These are phyloP conservation scores for Halenospora varia DNA, from an alignment of 495 filamentous ascomycete species.

Conservation along the genomic window DNA sequence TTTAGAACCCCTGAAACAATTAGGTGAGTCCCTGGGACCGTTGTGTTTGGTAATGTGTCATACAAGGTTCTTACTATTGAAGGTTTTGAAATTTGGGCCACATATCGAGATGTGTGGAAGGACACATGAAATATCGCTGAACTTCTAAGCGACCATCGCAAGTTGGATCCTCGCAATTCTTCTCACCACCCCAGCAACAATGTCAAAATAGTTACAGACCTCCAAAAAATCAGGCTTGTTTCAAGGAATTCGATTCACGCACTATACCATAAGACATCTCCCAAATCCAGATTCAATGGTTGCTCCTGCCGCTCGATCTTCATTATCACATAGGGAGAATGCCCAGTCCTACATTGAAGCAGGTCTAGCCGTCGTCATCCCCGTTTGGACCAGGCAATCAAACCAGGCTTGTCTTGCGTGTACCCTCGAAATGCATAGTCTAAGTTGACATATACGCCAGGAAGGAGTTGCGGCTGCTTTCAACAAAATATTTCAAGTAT, in stretches of 20 bases:
- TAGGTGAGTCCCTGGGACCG: constrained; percentile 12
- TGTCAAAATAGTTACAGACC: not conserved
- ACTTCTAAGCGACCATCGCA: not conserved
- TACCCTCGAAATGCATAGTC: too few relatives aligned
- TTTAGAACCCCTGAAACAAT: constrained; percentile 1
- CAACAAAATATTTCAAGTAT: not conserved
- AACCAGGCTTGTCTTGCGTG: too few relatives aligned
- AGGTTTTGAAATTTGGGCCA: constrained; percentile 38
- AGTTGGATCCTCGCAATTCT: not conserved
- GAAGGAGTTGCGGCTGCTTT: not conserved
- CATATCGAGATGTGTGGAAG: constrained; percentile 38
- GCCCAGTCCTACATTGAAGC: too few relatives aligned
- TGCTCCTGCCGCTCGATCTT: too few relatives aligned
- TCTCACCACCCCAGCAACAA: not conserved
- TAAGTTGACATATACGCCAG: too few relatives aligned
- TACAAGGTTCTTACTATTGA: constrained; percentile 4
- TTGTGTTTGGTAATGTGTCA: not conserved
- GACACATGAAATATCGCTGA: constrained; percentile 11
- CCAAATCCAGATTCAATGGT: too few relatives aligned
- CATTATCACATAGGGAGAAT: too few relatives aligned
- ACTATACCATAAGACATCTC: too few relatives aligned
- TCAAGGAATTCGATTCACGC: too few relatives aligned
- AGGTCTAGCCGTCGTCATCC: too few relatives aligned
- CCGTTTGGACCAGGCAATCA: too few relatives aligned
- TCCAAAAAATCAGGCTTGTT: too few relatives aligned